A percentile compares a stretch with the other conserved stretches of the same genome.
Evolutionary conservation across 2,329 filamentous ascomycete species (phyloP).

Genomic region (Colletotrichum liaoningense): DNA sequence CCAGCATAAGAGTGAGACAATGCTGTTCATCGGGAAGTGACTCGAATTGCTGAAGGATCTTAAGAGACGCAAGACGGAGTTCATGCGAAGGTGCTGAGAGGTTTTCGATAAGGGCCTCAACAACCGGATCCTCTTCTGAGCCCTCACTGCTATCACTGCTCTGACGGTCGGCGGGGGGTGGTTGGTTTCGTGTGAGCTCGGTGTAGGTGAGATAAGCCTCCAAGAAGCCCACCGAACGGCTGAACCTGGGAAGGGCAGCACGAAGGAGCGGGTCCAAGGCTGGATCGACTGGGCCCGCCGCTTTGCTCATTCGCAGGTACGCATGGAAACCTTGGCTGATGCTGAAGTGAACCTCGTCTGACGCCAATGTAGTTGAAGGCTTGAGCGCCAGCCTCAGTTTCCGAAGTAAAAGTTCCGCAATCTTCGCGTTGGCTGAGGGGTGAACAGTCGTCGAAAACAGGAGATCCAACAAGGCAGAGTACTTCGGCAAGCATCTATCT

Average conservation of each 20-base stretch:
- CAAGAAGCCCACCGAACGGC: conserved; percentile 73
- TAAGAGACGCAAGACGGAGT: conserved; percentile 78
- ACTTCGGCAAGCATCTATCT: conserved; percentile 73
- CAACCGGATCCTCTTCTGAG: conserved; percentile 67
- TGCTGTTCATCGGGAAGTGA: conserved; percentile 60
- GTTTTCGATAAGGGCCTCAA: conserved; percentile 76
- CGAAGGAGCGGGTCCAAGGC: conserved; percentile 74
- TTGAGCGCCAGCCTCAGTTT: conserved; percentile 75
- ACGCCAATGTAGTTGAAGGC: conserved; percentile 68
- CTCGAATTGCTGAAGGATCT: conserved; percentile 74
- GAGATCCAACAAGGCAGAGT: conserved; percentile 74
- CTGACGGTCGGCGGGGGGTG: conserved; percentile 8
- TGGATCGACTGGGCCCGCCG: conserved; percentile 67
- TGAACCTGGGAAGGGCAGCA: conserved; percentile 74
- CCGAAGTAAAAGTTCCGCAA: conserved; percentile 72
- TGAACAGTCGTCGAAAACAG: conserved; percentile 72
- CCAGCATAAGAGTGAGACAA: conserved; percentile 73
- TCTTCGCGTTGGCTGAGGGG: conserved; percentile 73
- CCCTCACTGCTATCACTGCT: conserved; percentile 57
- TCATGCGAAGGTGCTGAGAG: conserved; percentile 80
- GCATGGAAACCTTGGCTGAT: conserved; percentile 80
- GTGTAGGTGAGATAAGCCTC: conserved; percentile 71
- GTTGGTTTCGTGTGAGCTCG: conserved; percentile 43
- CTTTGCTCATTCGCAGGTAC: conserved; percentile 74
- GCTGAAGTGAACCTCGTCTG: conserved; percentile 77